Percentiles rank a stretch among this genome's conserved stretches.
Conservation (phyloP, 2,329 filamentous ascomycete genomes). For the Calonectria henricotiae region DNA sequence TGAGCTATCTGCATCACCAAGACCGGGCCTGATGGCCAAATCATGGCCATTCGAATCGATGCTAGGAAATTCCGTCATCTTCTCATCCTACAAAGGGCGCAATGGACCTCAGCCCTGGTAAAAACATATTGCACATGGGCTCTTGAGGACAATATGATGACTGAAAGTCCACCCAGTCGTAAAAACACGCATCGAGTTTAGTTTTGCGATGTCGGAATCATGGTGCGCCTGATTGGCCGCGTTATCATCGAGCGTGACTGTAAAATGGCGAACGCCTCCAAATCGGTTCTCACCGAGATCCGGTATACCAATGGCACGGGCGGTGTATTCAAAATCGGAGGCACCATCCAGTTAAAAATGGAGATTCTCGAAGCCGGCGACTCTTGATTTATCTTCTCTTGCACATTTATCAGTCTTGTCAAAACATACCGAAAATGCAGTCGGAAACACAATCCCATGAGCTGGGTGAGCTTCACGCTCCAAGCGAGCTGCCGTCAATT, state of each 20-base stretch:
- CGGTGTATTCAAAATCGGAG: conserved; percentile 37
- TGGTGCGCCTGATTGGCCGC: conserved; percentile 38
- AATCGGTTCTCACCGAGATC: conserved; percentile 29
- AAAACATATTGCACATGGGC: too few relatives aligned
- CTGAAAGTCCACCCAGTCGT: neutral
- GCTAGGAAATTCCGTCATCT: too few relatives aligned
- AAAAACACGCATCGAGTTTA: neutral
- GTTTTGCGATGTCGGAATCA: conserved; percentile 48
- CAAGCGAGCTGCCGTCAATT: conserved; percentile 3
- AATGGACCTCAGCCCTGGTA: too few relatives aligned
- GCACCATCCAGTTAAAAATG: neutral
- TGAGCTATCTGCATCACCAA: too few relatives aligned
- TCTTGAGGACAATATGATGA: neutral
- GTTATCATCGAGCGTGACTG: conserved; percentile 21
- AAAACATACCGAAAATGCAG: conserved; percentile 30
- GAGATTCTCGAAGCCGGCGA: fast-evolving
- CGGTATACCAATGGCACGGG: conserved; percentile 31
- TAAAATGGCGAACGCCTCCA: conserved; percentile 40
- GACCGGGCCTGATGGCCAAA: too few relatives aligned
- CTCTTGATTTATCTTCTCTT: neutral
- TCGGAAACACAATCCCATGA: conserved; percentile 37
- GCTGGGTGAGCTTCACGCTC: conserved; percentile 33
- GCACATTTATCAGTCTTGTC: neutral
- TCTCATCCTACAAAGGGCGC: too few relatives aligned
- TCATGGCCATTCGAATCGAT: too few relatives aligned